These are phyloP conservation scores for Nannochloropsis granulata DNA, from an alignment of 108 stramenopile species.

Conservation along the genomic window DNA sequence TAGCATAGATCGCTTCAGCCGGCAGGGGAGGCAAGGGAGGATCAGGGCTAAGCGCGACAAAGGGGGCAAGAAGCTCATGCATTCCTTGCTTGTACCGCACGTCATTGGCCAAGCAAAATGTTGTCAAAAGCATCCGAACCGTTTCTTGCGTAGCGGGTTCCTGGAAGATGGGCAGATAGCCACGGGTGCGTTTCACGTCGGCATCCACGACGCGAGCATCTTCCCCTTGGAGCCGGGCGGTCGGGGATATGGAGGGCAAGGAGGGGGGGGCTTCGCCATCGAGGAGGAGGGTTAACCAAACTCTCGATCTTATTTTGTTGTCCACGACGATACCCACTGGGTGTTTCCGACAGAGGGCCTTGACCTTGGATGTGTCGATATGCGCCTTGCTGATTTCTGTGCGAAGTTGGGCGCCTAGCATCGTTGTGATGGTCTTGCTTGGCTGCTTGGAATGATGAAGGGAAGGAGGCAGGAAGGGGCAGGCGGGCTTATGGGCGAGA, in stretches of 20 bases:
- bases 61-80: constrained; percentile 42
- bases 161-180: neutral
- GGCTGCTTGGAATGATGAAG: no score
- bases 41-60: constrained; percentile 21
- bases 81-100: constrained; percentile 34
- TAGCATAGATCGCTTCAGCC: constrained; percentile 23
- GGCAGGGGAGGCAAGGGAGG: constrained; percentile 16
- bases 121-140: constrained; percentile 6
- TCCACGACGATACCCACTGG: neutral
- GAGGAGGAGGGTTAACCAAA: neutral
- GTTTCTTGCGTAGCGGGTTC: neutral
- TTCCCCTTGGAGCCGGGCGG: neutral
- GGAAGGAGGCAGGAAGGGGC: no score
- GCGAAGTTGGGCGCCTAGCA: neutral
- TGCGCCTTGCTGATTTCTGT: neutral
- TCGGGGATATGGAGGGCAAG: neutral
- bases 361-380: neutral
- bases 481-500: no score
- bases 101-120: constrained; percentile 1
- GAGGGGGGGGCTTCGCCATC: neutral
- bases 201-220: constrained; percentile 5
- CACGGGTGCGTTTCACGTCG: constrained; percentile 14
- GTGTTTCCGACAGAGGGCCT: neutral
- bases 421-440: neutral
- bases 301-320: neutral